phyloP scores from a whole-genome alignment of 2,329 filamentous ascomycete species.

The Cladobotryum mycophilum region DNA sequence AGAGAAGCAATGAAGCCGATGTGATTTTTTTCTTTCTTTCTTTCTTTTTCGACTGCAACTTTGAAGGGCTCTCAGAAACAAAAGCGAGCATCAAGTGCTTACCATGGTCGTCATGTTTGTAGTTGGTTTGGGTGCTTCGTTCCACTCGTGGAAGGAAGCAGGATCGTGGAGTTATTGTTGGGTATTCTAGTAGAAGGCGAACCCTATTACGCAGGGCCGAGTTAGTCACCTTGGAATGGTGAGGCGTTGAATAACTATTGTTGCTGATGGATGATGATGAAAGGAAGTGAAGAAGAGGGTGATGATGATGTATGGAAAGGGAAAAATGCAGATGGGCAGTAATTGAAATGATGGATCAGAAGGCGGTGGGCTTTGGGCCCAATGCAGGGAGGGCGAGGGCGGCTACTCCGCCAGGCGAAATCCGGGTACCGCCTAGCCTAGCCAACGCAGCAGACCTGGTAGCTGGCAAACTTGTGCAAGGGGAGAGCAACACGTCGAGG shows the following conservation, averaged over 20 bases:
- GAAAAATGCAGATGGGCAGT: neutral
- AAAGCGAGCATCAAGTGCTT: conserved; percentile 19
- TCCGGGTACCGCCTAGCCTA: conserved; percentile 9
- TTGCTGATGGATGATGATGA: neutral
- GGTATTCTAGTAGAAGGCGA: neutral
- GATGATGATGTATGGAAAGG: neutral
- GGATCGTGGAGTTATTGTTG: conserved; percentile 2
- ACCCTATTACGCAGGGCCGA: too few species aligned
- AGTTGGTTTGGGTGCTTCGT: conserved; percentile 16
- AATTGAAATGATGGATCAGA: conserved; percentile 9
- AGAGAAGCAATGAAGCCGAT: neutral
- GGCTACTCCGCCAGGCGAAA: conserved; percentile 9
- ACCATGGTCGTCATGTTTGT: conserved; percentile 48
- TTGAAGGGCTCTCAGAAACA: neutral
- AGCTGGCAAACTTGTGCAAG: too few species aligned
- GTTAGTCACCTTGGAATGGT: neutral
- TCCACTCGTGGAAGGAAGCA: conserved; percentile 17
- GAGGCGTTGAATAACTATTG: neutral
- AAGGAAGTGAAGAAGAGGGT: neutral
- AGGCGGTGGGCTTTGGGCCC: conserved; percentile 6
- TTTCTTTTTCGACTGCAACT: neutral
- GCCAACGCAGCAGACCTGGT: conserved; percentile 5
- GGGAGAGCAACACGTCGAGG: too few species aligned
- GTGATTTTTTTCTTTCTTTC: neutral
- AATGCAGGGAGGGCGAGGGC: conserved; percentile 6